Evolutionary conservation across 2,329 filamentous ascomycete genomes (phyloP).

Genomic region (Plenodomus biglobosus): DNA sequence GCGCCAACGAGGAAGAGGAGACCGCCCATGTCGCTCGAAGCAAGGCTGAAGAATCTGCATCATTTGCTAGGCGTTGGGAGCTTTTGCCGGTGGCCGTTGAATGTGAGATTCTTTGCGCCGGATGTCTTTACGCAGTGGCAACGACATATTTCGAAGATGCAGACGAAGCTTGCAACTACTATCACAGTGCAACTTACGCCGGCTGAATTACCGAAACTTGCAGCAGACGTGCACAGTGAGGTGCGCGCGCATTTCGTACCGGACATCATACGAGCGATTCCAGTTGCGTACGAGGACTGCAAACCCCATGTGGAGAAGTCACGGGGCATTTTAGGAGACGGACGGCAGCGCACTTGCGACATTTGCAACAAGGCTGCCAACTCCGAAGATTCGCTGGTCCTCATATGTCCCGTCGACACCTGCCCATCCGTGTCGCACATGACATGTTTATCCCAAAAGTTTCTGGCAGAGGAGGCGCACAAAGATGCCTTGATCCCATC

Average conservation of each 20-base stretch:
- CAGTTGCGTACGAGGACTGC: conserved; percentile 56
- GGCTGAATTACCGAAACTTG: conserved; percentile 26
- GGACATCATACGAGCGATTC: conserved; percentile 45
- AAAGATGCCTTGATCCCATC: conserved; percentile 61
- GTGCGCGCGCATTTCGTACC: conserved; percentile 31
- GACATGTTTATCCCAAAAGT: conserved; percentile 56
- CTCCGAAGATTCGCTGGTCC: conserved; percentile 44
- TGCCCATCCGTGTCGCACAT: conserved; percentile 59
- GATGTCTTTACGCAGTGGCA: conserved; percentile 73
- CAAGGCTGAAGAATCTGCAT: conserved; percentile 77
- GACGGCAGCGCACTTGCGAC: conserved; percentile 43
- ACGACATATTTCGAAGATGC: conserved; percentile 46
- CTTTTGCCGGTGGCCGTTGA: conserved; percentile 81
- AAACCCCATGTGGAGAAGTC: conserved; percentile 57
- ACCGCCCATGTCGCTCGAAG: conserved; percentile 62
- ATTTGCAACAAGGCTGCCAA: conserved; percentile 52
- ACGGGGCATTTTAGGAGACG: conserved; percentile 28
- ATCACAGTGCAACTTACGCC: conserved; percentile 36
- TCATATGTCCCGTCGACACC: conserved; percentile 54
- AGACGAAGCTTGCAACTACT: conserved; percentile 26
- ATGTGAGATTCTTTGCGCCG: conserved; percentile 72
- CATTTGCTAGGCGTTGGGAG: conserved; percentile 75
- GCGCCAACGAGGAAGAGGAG: conserved; percentile 47
- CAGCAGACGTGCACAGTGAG: conserved; percentile 21
- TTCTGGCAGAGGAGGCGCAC: conserved; percentile 49